These are phyloP conservation scores for Pyrus hybrid DNA, from an alignment of 331 rosid genomes.

Conservation along the genomic window DNA sequence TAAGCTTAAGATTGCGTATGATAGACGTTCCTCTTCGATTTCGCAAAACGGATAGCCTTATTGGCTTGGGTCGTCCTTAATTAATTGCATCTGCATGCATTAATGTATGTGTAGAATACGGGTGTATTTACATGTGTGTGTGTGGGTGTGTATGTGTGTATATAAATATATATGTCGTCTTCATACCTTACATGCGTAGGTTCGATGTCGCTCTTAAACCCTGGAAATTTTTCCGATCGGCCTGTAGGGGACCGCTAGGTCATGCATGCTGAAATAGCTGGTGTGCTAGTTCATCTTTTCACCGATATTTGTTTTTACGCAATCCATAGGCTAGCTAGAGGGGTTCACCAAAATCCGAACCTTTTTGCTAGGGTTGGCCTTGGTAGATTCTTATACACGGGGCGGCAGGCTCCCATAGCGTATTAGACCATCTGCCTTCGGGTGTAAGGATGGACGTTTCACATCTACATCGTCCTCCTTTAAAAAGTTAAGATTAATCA, in stretches of 20 bases:
- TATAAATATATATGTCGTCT: neutral
- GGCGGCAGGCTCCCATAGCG: no score
- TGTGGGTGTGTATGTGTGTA: no score
- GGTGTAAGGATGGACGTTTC: neutral
- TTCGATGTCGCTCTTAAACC: neutral
- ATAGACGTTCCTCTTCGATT: no score
- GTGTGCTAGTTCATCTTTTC: neutral
- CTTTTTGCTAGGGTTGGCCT: neutral
- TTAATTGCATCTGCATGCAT: no score
- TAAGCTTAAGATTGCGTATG: no score
- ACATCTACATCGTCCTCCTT: neutral
- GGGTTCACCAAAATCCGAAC: neutral
- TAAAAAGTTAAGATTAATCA: neutral
- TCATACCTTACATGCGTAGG: conserved; percentile 20
- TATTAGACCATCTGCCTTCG: no score
- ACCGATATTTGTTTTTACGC: neutral
- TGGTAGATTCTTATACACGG: neutral
- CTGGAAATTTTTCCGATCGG: neutral
- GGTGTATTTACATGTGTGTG: no score
- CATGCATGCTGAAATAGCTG: neutral
- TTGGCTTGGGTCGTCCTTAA: no score
- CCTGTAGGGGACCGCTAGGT: conserved; percentile 10
- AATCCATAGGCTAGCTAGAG: neutral
- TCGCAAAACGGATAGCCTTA: no score
- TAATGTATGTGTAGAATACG: no score